phyloP scores from a whole-genome alignment of 345 rosid genomes.

The Corchorus capsularis region DNA sequence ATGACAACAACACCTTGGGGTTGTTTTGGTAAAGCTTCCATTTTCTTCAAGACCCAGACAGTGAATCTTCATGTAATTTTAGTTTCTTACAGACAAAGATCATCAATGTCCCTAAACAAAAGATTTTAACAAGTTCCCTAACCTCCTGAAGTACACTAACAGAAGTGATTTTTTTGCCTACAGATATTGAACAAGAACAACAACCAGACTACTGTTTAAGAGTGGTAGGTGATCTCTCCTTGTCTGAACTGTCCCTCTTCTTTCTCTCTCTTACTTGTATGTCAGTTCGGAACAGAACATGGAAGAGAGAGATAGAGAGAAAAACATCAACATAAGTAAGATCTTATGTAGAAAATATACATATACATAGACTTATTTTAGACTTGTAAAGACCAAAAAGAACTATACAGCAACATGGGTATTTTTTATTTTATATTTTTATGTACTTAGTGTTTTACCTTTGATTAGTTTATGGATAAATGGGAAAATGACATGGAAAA shows the following conservation, averaged over 20 bases:
- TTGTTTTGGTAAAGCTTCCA: conserved; percentile 46
- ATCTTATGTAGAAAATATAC: neutral
- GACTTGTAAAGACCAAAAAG: neutral
- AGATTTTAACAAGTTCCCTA: neutral
- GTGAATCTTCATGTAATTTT: conserved; percentile 56
- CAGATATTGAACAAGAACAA: neutral
- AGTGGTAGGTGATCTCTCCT: conserved; percentile 15
- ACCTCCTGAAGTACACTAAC: neutral
- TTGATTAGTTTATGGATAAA: neutral
- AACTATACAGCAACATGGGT: neutral
- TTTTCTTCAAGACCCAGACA: conserved; percentile 38
- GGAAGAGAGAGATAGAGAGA: conserved; percentile 20
- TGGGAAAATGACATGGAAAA: neutral
- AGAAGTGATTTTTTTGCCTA: conserved; percentile 2
- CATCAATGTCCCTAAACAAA: conserved; percentile 39
- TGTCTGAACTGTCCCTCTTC: conserved; percentile 14
- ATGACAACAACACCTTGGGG: conserved; percentile 33
- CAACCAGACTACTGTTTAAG: conserved; percentile 3
- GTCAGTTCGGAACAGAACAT: conserved; percentile 32
- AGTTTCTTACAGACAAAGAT: conserved; percentile 16
- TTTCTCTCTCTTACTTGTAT: conserved; percentile 2
- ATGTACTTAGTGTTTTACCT: neutral
- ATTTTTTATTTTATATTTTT: neutral
- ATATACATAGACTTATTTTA: neutral
- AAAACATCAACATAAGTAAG: conserved; percentile 19